Evolutionary conservation across 768 basidiomycete species (phyloP).

Genomic region (Amanita pallidorosea): DNA sequence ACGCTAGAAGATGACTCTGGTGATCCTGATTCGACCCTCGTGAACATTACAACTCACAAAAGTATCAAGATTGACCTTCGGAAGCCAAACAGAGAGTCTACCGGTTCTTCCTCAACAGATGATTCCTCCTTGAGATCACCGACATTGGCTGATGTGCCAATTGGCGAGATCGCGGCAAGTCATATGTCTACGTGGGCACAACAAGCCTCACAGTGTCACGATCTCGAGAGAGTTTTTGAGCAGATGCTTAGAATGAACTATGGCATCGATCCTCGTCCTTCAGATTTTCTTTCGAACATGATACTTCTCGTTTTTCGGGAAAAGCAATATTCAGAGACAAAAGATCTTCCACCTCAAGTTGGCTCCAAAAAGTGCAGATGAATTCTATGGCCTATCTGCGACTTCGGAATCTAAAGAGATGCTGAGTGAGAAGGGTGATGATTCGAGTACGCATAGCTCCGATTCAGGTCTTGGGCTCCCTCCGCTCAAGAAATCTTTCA

Average conservation of each 20-base stretch:
- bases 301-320: constrained; percentile 43
- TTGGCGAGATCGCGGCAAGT: neutral
- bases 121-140: neutral
- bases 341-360: constrained; percentile 45
- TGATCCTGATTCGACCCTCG: constrained; percentile 1
- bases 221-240: constrained; percentile 48
- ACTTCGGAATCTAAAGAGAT: neutral
- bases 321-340: constrained; percentile 29
- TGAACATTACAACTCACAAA: neutral
- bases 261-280: constrained; percentile 40
- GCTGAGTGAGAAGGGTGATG: neutral
- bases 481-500: neutral
- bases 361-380: constrained; percentile 34
- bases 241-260: constrained; percentile 46
- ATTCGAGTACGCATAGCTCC: constrained; percentile 3
- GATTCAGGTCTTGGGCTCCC: constrained; percentile 4
- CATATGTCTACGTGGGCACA: constrained; percentile 22
- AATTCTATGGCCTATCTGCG: neutral
- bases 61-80: neutral
- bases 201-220: constrained; percentile 26
- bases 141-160: neutral
- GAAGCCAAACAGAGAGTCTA: neutral
- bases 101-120: neutral
- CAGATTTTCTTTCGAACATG: constrained; percentile 33
- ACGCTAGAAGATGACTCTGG: constrained; percentile 2